These are phyloP conservation scores for Diaporthe sp. DNA, from an alignment of 2,329 filamentous ascomycete genomes.

Conservation along the genomic window DNA sequence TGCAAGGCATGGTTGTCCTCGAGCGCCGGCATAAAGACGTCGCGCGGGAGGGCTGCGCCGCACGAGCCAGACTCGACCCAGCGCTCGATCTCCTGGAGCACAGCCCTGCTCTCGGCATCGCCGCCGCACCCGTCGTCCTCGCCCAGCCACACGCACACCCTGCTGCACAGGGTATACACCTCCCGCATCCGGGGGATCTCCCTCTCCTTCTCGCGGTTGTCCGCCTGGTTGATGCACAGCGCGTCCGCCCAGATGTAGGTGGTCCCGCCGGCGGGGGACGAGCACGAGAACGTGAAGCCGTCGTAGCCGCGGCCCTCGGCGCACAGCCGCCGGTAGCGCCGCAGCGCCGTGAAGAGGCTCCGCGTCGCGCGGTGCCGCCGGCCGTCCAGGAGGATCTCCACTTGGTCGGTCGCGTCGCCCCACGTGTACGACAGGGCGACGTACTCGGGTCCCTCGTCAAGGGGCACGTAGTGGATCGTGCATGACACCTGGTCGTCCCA, in stretches of 20 bases:
- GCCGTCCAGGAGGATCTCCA: not conserved
- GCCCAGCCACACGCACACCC: not conserved
- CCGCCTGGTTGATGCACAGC: not conserved
- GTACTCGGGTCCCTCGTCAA: not conserved
- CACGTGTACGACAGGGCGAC: not conserved
- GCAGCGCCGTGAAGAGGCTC: not conserved
- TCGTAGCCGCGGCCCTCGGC: not conserved
- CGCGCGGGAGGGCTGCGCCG: not conserved
- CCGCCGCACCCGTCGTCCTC: not conserved
- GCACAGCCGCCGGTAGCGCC: not conserved
- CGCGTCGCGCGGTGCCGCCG: not conserved
- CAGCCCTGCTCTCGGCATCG: not conserved
- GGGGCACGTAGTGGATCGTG: not conserved
- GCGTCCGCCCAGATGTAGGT: not conserved
- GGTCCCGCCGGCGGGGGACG: not conserved
- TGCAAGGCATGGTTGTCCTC: not conserved
- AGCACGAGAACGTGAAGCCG: not conserved
- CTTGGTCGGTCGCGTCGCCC: not conserved
- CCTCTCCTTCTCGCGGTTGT: not conserved
- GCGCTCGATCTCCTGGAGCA: not conserved
- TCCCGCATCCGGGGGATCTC: not conserved
- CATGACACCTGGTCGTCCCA: not conserved
- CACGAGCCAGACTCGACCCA: not conserved
- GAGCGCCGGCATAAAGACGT: fast-evolving
- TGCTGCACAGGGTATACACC: not conserved